Percentiles rank a stretch among this genome's conserved stretches.
Evolutionary conservation across 495 filamentous ascomycete genomes (phyloP).

Genomic region (Aspergillus taichungensis): DNA sequence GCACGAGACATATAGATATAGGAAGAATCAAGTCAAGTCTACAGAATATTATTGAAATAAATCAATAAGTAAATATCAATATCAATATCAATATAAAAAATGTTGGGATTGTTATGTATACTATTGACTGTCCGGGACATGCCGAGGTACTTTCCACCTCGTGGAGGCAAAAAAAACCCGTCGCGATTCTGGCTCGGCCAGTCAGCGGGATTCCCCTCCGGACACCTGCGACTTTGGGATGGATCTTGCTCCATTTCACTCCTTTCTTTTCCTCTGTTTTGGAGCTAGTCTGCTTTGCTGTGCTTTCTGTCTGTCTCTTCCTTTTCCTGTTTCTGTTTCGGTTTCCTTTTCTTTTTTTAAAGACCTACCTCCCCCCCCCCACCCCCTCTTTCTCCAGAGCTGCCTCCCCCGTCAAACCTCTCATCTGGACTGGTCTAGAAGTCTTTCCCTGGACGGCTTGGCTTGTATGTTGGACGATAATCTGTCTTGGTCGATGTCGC

Average conservation of each 20-base stretch:
- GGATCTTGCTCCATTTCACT: conserved; percentile 2
- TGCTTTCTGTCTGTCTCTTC: background rate
- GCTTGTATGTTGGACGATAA: conserved; percentile 4
- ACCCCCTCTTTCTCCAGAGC: background rate
- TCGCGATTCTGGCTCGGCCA: conserved; percentile 3
- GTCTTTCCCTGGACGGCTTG: background rate
- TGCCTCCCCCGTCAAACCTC: too few relatives aligned
- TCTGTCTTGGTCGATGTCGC: background rate
- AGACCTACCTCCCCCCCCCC: background rate
- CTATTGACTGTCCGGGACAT: conserved; percentile 6
- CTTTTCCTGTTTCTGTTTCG: conserved; percentile 1
- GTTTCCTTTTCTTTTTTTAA: background rate
- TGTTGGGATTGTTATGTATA: too few relatives aligned
- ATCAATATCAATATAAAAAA: too few relatives aligned
- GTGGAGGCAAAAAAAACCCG: conserved; percentile 3
- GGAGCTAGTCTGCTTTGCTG: background rate
- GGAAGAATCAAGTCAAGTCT: too few relatives aligned
- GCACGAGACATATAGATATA: too few relatives aligned
- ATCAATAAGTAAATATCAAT: background rate
- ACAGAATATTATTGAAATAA: too few relatives aligned
- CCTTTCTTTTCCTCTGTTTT: conserved; percentile 5
- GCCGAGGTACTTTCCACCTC: conserved; percentile 18
- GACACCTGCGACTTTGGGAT: conserved; percentile 2
- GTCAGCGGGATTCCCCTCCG: conserved; percentile 2
- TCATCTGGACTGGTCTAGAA: too few relatives aligned